Base-by-base conservation (phyloP, 345 rosid species). In the Ceriops decandra region DNA sequence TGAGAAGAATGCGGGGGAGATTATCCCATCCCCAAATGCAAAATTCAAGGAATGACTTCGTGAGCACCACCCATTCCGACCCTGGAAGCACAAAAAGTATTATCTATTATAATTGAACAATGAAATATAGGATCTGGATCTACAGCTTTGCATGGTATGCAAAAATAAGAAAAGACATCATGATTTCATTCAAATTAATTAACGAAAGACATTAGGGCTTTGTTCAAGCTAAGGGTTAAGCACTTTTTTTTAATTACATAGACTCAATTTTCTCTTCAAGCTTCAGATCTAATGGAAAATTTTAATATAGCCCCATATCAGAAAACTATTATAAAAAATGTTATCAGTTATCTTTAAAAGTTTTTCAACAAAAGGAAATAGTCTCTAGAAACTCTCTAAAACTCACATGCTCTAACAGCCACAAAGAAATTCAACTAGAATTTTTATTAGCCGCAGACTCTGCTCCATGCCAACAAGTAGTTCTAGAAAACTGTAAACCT, bases 21-120 rank as follows among this genome's bases (percentile, higher is more conserved):
- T 93, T 93, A 74, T 91, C 97, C 95, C 98, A 91, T 71, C 97
- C 98, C 92, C 93, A 87, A 7, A 93, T 74, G 46, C 96, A 91
- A 78, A 91, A 89, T 63, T 93, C 95, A 5, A 93, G 89, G 82
- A 93, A 91, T 22, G 96, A 73, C 78, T 84, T 91, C 1, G 97
- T 86, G 74, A 93, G 70, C 27, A 85, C 78, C 68, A 89, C 88
- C 79, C 95, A 89, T 56, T 79, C 84, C 5, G 98, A 93, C 4
- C 98, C 98, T 93, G 78, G 68, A 71, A 60, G 64, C 19, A 57
- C 69, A 67, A 36, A 27, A 19, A 47, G 0, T 5, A 47, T 32
- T 54, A 20, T 36, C 56, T 35, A 52, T 24, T 52, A 16, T 64
- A 68, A 52, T 5, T 27, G 38, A 21, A 32, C 10, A 21, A 22